phyloP scores from a whole-genome alignment of 768 basidiomycete genomes.

The Podaxis carcinomalis region DNA sequence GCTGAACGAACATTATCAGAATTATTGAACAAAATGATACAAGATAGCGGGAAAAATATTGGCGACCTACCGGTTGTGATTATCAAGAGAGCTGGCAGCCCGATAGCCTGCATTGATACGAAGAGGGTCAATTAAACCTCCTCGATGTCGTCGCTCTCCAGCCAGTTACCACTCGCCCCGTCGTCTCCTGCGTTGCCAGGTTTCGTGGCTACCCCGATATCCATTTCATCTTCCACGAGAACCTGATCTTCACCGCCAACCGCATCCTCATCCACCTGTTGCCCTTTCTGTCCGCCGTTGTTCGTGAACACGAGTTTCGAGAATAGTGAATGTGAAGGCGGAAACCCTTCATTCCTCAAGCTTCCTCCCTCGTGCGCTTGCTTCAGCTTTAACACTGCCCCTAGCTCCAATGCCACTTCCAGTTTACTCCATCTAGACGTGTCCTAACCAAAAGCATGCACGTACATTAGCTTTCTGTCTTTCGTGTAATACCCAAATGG shows the following conservation, averaged over 20 bases:
- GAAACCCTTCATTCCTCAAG: slow-evolving; percentile 11
- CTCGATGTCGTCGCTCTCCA: slow-evolving; percentile 59
- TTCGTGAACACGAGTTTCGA: slow-evolving; percentile 45
- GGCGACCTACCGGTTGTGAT: not conserved
- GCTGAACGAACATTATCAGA: not conserved
- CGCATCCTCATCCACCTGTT: slow-evolving; percentile 31
- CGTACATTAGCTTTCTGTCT: not conserved
- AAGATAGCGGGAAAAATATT: not conserved
- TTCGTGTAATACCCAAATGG: not conserved
- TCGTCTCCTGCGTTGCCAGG: slow-evolving; percentile 16
- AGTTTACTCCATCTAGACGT: slow-evolving; percentile 39
- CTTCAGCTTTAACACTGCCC: slow-evolving; percentile 52
- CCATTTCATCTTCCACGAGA: slow-evolving; percentile 18
- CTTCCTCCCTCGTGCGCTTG: slow-evolving; percentile 19
- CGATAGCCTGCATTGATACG: not conserved
- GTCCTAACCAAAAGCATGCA: not conserved
- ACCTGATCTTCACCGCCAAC: slow-evolving; percentile 15
- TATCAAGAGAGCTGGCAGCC: not conserved
- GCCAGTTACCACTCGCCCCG: slow-evolving; percentile 43
- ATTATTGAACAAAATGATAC: not conserved
- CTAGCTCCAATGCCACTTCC: slow-evolving; percentile 49
- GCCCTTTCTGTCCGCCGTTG: slow-evolving; percentile 27
- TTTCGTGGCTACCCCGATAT: not conserved
- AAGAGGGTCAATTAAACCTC: slow-evolving; percentile 28
- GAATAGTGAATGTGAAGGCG: slow-evolving; percentile 42